Evolutionary conservation across 2,329 filamentous ascomycete genomes (phyloP), one percentile per base, ranked within the genome.

Genomic region (Xylariales sp.): DNA sequence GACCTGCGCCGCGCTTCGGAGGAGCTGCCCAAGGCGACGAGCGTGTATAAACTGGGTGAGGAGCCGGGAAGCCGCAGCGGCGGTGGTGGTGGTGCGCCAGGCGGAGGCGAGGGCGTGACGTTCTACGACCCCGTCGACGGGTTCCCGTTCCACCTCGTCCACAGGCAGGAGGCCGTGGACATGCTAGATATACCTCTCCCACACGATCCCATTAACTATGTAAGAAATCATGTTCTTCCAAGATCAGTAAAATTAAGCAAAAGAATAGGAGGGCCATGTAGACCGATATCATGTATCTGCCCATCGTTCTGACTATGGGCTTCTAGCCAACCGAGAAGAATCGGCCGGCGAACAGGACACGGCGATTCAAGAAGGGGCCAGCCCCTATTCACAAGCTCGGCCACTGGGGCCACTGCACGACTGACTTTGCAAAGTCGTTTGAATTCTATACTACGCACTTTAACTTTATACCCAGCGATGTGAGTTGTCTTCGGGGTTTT

Each of bases 71-170:
- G n/a, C n/a, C n/a, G n/a, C n/a, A n/a, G n/a, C n/a, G n/a, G n/a
- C n/a, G n/a, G n/a, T n/a, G n/a, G n/a, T n/a, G n/a, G n/a, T n/a
- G n/a, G n/a, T n/a, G 70, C 70, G 0, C 76, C 76, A 0, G 76
- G 76, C 3, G 74, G 63, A 27, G 74, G 76, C 34, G 62, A 68
- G 45, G 58, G 66, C 10, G 72, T 81, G 4, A 73, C 67, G 0
- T 70, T 76, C 42, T 62, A 65, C 40, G 67, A 74, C 39, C 69
- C 72, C 1, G 63, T 78, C 3, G 74, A 80, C 41, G 71, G 69
- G 1, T 79, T 70, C 42, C 71, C 73, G 2, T 69, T 81, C 49
- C 74, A 79, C 49, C 62, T 83, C 0, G 66, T 82, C 2, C 60
- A 72, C 45, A 77, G 74, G 2, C 77, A 82, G 53, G 53, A 54